Conservation (phyloP, 1,284 basidiomycete genomes). For the Trametes hirsuta region DNA sequence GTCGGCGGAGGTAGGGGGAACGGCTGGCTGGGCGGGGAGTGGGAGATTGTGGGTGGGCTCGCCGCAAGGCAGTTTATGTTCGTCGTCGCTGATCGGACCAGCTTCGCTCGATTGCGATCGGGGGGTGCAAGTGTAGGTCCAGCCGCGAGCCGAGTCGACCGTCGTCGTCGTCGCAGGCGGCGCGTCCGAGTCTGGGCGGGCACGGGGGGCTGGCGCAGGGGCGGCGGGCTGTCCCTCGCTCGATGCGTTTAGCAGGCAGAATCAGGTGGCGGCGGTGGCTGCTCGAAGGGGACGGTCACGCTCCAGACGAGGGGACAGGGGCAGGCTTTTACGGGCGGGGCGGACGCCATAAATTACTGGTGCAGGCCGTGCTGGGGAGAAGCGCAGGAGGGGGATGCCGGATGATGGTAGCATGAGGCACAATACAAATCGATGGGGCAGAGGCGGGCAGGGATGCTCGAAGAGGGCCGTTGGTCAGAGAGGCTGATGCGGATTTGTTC, state of each 20-base stretch:
- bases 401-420: conserved; percentile 21
- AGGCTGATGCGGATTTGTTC: no score
- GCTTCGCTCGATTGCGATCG: conserved; percentile 24
- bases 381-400: background rate
- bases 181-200: background rate
- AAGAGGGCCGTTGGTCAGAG: background rate
- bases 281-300: no score
- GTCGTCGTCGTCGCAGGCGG: background rate
- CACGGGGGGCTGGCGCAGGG: background rate
- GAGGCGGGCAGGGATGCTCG: background rate
- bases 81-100: conserved; percentile 19
- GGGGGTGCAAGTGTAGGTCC: conserved; percentile 24
- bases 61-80: conserved; percentile 23
- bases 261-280: no score
- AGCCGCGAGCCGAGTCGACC: conserved; percentile 18
- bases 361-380: no score
- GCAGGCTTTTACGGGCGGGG: no score
- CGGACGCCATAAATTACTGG: no score
- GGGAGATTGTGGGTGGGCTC: conserved; percentile 26
- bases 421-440: conserved; percentile 16
- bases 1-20: conserved; percentile 71
- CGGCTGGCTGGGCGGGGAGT: conserved; percentile 24
- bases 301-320: no score
- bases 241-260: no score
- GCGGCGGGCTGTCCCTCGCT: no score